A percentile compares a stretch with the other conserved stretches of the same genome.
These are phyloP conservation scores for Blastobotrys ciferrii DNA, from an alignment of 1,139 yeast genomes.

Conservation along the genomic window DNA sequence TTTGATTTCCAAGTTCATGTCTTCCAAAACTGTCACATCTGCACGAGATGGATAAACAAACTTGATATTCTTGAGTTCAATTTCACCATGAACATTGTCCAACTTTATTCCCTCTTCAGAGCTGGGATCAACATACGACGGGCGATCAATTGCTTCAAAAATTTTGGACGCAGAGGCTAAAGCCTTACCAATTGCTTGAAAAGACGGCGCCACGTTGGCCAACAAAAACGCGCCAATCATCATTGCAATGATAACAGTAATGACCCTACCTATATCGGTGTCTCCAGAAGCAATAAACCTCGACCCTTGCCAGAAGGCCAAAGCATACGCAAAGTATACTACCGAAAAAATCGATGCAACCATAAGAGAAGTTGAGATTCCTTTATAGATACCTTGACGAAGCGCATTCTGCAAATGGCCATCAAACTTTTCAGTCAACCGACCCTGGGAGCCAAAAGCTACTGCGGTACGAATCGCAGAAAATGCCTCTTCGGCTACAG, in stretches of 20 bases:
- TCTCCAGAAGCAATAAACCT: slow-evolving; percentile 38
- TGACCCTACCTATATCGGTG: slow-evolving; percentile 35
- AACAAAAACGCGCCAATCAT: slow-evolving; percentile 44
- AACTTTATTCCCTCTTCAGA: slow-evolving; percentile 34
- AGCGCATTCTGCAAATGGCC: slow-evolving; percentile 32
- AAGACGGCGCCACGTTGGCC: slow-evolving; percentile 43
- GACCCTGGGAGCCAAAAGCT: slow-evolving; percentile 44
- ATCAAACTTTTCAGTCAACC: slow-evolving; percentile 38
- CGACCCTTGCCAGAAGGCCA: slow-evolving; percentile 47
- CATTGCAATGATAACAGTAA: slow-evolving; percentile 41
- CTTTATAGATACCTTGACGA: slow-evolving; percentile 33
- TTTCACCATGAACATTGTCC: slow-evolving; percentile 45
- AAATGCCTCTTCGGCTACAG: slow-evolving; percentile 45
- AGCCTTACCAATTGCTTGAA: slow-evolving; percentile 41
- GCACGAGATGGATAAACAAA: slow-evolving; percentile 89
- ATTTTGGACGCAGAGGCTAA: slow-evolving; percentile 42
- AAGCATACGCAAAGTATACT: slow-evolving; percentile 39
- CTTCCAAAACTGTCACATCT: slow-evolving; percentile 64
- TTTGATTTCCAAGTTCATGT: slow-evolving; percentile 57
- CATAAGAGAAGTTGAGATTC: slow-evolving; percentile 38
- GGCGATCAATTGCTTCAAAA: slow-evolving; percentile 44
- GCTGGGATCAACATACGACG: slow-evolving; percentile 38
- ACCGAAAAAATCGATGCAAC: slow-evolving; percentile 39
- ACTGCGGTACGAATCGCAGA: slow-evolving; percentile 43
- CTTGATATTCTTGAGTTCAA: slow-evolving; percentile 48